A percentile compares a stretch with the other conserved stretches of the same genome.
These are phyloP conservation scores for Carallia pectinifolia DNA, from an alignment of 345 rosid genomes.

Conservation along the genomic window DNA sequence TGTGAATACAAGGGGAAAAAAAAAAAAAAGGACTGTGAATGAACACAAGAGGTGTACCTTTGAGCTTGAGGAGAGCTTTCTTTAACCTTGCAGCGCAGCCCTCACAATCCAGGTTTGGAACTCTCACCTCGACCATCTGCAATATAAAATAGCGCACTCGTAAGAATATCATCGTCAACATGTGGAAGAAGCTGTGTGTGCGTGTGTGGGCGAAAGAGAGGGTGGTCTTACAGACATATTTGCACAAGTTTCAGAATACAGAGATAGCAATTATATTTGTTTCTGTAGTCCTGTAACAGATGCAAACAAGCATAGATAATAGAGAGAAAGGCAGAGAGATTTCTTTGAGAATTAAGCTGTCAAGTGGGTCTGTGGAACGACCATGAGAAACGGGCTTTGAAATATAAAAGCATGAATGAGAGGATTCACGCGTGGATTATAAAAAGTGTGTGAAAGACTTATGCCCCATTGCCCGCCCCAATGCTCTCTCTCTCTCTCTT, in stretches of 20 bases:
- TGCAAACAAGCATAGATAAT: conserved; percentile 29
- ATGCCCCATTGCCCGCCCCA: too few species aligned
- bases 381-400: conserved; percentile 37
- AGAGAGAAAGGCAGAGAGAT: not conserved
- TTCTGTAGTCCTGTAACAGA: conserved; percentile 26
- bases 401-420: conserved; percentile 39
- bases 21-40: not conserved
- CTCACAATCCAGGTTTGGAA: conserved; percentile 85
- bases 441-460: conserved; percentile 34
- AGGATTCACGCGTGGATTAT: conserved; percentile 52
- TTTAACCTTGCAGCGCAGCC: conserved; percentile 89
- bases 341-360: not conserved
- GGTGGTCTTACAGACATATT: conserved; percentile 54
- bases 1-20: too few species aligned
- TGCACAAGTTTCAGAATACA: conserved; percentile 8
- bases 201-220: not conserved
- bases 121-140: conserved; percentile 56
- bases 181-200: not conserved
- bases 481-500: conserved; percentile 10
- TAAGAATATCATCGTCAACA: not conserved
- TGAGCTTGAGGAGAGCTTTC: conserved; percentile 81
- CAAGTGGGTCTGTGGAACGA: too few species aligned
- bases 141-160: conserved; percentile 16
- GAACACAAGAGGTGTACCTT: conserved; percentile 44
- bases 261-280: not conserved